These are phyloP conservation scores for Phytopythium chamaehyphon DNA, from an alignment of 352 stramenopile genomes.

Conservation along the genomic window DNA sequence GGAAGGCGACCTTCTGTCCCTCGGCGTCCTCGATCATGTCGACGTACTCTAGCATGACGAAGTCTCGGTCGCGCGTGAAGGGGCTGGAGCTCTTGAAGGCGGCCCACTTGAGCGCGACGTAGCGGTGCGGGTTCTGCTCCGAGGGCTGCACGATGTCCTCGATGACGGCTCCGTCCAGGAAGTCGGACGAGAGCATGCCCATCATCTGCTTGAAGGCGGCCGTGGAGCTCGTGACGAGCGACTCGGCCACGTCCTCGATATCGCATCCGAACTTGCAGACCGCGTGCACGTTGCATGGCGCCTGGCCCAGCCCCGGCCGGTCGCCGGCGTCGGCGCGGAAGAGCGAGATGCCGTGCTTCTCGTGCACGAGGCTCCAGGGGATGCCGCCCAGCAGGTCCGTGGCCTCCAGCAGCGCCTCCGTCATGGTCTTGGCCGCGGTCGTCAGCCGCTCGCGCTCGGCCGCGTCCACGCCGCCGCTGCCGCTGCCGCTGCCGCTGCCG, in stretches of 20 bases:
- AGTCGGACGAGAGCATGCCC: conserved; percentile 78
- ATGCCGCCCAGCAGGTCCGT: conserved; percentile 72
- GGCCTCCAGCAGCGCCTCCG: conserved; percentile 63
- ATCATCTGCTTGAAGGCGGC: conserved; percentile 84
- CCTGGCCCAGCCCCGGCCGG: no score
- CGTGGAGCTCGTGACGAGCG: conserved; percentile 78
- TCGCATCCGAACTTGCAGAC: conserved; percentile 76
- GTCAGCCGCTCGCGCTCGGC: conserved; percentile 66
- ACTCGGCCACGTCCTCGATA: conserved; percentile 80
- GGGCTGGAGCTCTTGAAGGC: conserved; percentile 81
- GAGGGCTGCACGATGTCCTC: conserved; percentile 78
- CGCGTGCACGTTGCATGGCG: conserved; percentile 84
- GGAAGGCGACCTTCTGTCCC: conserved; percentile 79
- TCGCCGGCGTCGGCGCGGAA: conserved; percentile 68
- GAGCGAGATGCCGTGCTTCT: conserved; percentile 82
- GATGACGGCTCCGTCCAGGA: conserved; percentile 77
- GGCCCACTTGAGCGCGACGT: conserved; percentile 83
- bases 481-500: not conserved
- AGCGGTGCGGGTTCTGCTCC: conserved; percentile 56
- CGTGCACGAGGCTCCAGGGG: conserved; percentile 69
- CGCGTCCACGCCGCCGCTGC: conserved; percentile 6
- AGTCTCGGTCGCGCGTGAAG: conserved; percentile 76
- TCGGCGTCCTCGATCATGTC: conserved; percentile 87
- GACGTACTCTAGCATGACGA: conserved; percentile 85
- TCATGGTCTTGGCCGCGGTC: conserved; percentile 77